phyloP scores from a whole-genome alignment of 129 eudicot species.

The Calendula officinalis region DNA sequence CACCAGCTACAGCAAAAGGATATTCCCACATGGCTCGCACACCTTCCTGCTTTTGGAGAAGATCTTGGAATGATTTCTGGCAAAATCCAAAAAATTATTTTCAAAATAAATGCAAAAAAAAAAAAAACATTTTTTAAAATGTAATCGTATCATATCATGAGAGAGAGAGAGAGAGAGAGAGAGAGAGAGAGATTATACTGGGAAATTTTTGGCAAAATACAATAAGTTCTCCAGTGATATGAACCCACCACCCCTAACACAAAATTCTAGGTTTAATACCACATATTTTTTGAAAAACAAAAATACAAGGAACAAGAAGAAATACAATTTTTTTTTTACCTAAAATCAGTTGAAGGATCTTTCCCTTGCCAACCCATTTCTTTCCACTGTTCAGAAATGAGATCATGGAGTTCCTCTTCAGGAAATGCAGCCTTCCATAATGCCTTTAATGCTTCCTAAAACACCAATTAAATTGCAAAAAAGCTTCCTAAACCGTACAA shows the following conservation, averaged over 20 bases:
- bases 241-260: slow-evolving; percentile 92
- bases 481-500: too few species aligned
- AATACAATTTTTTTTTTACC: slow-evolving; percentile 38
- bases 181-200: slow-evolving; percentile 45
- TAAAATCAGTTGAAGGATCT: slow-evolving; percentile 98
- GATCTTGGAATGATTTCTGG: slow-evolving; percentile 91
- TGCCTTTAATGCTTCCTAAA: slow-evolving; percentile 77
- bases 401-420: slow-evolving; percentile 68
- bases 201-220: slow-evolving; percentile 77
- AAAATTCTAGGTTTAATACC: slow-evolving; percentile 6
- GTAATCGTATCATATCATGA: neutral
- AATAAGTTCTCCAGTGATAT: slow-evolving; percentile 90
- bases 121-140: neutral
- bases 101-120: neutral
- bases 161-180: slow-evolving; percentile 10
- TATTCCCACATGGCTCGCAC: slow-evolving; percentile 96
- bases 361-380: slow-evolving; percentile 99
- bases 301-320: neutral
- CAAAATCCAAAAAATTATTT: neutral
- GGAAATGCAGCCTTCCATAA: slow-evolving; percentile 94
- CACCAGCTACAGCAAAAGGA: slow-evolving; percentile 99
- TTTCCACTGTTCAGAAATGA: slow-evolving; percentile 97
- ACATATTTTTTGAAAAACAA: neutral
- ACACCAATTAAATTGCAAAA: slow-evolving; percentile 24
- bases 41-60: slow-evolving; percentile 87